A percentile compares a stretch with the other conserved stretches of the same genome.
phyloP scores from a whole-genome alignment of 2,329 filamentous ascomycete genomes.

The Pseudogymnoascus sp. region DNA sequence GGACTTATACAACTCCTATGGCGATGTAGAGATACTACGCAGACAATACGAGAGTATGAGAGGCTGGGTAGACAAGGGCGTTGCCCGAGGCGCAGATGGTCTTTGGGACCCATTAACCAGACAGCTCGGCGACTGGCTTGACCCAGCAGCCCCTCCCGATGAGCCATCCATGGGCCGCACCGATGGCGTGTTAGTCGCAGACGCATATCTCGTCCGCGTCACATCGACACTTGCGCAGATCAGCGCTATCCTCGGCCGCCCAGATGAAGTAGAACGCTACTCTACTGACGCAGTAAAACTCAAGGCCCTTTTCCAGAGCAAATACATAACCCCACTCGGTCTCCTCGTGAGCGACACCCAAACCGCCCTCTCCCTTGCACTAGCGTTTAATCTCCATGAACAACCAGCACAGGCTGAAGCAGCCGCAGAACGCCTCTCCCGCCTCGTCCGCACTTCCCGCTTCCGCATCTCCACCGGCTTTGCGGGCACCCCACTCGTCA shows the following conservation, averaged over 20 bases:
- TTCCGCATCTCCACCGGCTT: conserved; percentile 26
- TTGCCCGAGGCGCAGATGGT: conserved; percentile 27
- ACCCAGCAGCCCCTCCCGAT: conserved; percentile 36
- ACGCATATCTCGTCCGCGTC: conserved; percentile 39
- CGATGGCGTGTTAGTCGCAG: conserved; percentile 34
- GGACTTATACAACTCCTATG: conserved; percentile 32
- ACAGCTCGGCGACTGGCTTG: conserved; percentile 41
- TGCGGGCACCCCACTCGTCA: conserved; percentile 23
- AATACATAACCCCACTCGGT: conserved; percentile 22
- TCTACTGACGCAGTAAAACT: conserved; percentile 16
- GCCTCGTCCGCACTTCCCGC: conserved; percentile 15
- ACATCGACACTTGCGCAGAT: conserved; percentile 32
- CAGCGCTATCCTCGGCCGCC: conserved; percentile 26
- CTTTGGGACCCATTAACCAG: conserved; percentile 33
- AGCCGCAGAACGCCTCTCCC: conserved; percentile 17
- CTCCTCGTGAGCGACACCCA: conserved; percentile 23
- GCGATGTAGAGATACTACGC: conserved; percentile 30
- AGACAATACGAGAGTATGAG: conserved; percentile 34
- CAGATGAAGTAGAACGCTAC: conserved; percentile 23
- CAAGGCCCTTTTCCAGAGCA: conserved; percentile 21
- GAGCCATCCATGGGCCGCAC: conserved; percentile 34
- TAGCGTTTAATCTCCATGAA: conserved; percentile 20
- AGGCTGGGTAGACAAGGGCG: conserved; percentile 33
- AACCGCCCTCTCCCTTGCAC: conserved; percentile 23
- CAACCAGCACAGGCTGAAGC: not conserved